Evolutionary conservation across 495 filamentous ascomycete species (phyloP).

Genomic region (Neurospora africana): DNA sequence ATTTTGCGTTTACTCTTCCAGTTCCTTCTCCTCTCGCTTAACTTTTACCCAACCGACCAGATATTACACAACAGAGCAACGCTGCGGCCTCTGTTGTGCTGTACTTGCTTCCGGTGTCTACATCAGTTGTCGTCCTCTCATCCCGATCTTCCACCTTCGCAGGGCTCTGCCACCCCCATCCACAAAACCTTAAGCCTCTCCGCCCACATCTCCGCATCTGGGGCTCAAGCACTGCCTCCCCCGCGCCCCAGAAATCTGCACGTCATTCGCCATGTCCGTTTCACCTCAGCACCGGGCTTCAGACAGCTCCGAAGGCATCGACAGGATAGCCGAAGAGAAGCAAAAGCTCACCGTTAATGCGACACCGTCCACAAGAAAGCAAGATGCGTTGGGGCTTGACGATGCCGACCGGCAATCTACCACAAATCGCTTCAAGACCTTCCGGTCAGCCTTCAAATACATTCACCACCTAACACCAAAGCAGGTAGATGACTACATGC

Average conservation of each 20-base stretch:
- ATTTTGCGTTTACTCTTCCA: background rate
- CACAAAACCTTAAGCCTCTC: background rate
- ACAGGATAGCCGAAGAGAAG: constrained; percentile 14
- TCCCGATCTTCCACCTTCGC: background rate
- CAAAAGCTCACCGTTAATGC: background rate
- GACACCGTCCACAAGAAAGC: background rate
- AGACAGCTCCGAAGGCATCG: constrained; percentile 9
- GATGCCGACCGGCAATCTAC: constrained; percentile 36
- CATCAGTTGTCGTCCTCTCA: background rate
- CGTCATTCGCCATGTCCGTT: background rate
- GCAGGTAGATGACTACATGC: constrained; percentile 56
- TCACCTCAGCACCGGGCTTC: constrained; percentile 6
- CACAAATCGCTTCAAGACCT: constrained; percentile 44
- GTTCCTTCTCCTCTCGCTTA: background rate
- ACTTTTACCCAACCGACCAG: background rate
- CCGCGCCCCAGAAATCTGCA: background rate
- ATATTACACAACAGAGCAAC: background rate
- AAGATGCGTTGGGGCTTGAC: constrained; percentile 3
- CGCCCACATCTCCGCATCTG: background rate
- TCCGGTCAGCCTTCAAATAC: constrained; percentile 46
- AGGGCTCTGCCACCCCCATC: background rate
- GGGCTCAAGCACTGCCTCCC: background rate
- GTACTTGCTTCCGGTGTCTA: background rate
- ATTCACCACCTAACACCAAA: constrained; percentile 46
- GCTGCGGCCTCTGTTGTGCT: background rate